phyloP scores from a whole-genome alignment of 257 asterid species.

The Sherardia arvensis region DNA sequence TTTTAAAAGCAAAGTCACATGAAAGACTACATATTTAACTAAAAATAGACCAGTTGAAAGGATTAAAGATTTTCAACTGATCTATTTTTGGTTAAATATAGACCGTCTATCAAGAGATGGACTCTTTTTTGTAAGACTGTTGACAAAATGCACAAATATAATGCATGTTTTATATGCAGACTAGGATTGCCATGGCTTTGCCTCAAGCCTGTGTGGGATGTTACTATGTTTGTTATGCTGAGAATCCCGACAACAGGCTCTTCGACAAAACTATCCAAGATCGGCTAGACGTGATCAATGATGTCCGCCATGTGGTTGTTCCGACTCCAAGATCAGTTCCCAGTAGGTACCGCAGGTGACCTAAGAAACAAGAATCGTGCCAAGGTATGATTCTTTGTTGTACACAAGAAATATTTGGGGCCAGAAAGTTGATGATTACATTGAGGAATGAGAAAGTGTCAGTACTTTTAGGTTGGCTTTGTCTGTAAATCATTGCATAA shows the following conservation, averaged over 20 bases:
- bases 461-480: background rate
- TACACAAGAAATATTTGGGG: background rate
- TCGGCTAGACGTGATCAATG: constrained; percentile 37
- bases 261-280: constrained; percentile 61
- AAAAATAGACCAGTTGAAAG: too few relatives aligned
- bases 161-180: constrained; percentile 35
- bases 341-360: constrained; percentile 41
- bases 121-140: too few relatives aligned
- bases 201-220: constrained; percentile 95
- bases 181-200: constrained; percentile 95
- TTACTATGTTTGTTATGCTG: constrained; percentile 93
- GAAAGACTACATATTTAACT: too few relatives aligned
- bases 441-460: constrained; percentile 1
- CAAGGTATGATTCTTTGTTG: background rate
- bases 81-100: too few relatives aligned
- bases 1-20: too few relatives aligned
- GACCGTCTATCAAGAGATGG: too few relatives aligned
- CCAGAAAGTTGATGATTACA: constrained; percentile 1
- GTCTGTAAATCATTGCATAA: background rate
- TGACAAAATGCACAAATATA: constrained; percentile 12
- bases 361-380: background rate
- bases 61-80: too few relatives aligned
- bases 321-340: constrained; percentile 75
- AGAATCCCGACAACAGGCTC: constrained; percentile 64
- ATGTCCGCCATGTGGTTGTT: constrained; percentile 44